Conservation (phyloP, 2,329 filamentous ascomycete species). For the Alternaria sp. region DNA sequence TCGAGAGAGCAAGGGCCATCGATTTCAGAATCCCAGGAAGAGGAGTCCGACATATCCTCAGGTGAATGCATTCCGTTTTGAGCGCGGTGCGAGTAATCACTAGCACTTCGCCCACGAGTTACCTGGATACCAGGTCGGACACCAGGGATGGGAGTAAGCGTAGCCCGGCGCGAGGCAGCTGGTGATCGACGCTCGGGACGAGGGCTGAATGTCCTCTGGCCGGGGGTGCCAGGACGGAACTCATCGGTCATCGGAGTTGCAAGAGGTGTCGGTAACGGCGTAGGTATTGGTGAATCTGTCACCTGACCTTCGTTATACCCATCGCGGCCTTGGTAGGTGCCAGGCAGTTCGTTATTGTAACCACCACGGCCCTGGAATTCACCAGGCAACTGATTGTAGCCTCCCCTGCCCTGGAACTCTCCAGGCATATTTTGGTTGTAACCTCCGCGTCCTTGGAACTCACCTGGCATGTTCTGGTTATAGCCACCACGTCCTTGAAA, state of each 20-base stretch:
- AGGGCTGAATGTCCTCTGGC: conserved; percentile 41
- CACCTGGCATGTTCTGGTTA: conserved; percentile 37
- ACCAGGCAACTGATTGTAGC: conserved; percentile 43
- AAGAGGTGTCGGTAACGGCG: conserved; percentile 31
- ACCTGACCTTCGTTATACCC: conserved; percentile 45
- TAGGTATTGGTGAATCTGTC: conserved; percentile 46
- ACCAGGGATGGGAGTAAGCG: conserved; percentile 49
- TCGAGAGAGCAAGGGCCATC: conserved; percentile 47
- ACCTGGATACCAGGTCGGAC: conserved; percentile 48
- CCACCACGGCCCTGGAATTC: conserved; percentile 46
- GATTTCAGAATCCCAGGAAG: conserved; percentile 53
- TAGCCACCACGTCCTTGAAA: conserved; percentile 44
- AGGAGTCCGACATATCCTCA: conserved; percentile 49
- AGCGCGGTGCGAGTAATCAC: conserved; percentile 42
- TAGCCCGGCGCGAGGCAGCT: conserved; percentile 45
- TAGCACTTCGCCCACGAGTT: conserved; percentile 38
- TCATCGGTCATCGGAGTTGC: conserved; percentile 45
- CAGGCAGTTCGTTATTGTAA: conserved; percentile 42
- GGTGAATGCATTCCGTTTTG: conserved; percentile 41
- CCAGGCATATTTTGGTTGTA: conserved; percentile 45
- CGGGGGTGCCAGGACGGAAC: conserved; percentile 44
- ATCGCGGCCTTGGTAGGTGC: conserved; percentile 45
- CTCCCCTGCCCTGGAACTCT: conserved; percentile 44
- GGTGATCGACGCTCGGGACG: conserved; percentile 42
- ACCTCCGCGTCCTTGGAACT: conserved; percentile 42